phyloP scores from a whole-genome alignment of 495 filamentous ascomycete species.

The Viridothelium virens region DNA sequence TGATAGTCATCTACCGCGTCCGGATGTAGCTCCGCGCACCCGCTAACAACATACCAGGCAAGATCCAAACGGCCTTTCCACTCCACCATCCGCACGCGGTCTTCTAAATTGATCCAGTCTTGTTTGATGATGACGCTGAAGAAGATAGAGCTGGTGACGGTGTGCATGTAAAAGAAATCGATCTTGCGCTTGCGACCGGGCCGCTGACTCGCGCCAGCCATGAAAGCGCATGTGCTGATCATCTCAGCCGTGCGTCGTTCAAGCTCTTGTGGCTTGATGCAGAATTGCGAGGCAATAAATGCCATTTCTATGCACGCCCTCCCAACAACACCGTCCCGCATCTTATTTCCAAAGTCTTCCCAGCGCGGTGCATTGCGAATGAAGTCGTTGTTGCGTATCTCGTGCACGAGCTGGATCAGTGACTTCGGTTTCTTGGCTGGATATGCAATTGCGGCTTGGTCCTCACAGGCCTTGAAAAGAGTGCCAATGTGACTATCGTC shows the following conservation, averaged over 20 bases:
- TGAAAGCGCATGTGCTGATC: slow-evolving; percentile 20
- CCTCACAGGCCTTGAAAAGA: slow-evolving; percentile 21
- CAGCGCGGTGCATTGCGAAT: slow-evolving; percentile 20
- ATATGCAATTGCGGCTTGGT: slow-evolving; percentile 2
- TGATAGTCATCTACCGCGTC: slow-evolving; percentile 23
- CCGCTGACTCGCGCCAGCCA: background rate
- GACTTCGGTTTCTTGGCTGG: slow-evolving; percentile 2
- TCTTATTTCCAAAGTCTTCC: slow-evolving; percentile 19
- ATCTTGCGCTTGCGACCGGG: slow-evolving; percentile 32
- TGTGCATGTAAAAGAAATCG: slow-evolving; percentile 41
- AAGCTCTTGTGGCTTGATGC: slow-evolving; percentile 22
- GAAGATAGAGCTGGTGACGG: slow-evolving; percentile 33
- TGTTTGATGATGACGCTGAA: slow-evolving; percentile 28
- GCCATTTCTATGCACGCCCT: slow-evolving; percentile 28
- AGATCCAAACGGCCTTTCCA: slow-evolving; percentile 36
- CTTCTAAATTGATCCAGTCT: slow-evolving; percentile 20
- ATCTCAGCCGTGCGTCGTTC: slow-evolving; percentile 31
- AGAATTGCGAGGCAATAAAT: slow-evolving; percentile 23
- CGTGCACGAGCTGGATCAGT: slow-evolving; percentile 20
- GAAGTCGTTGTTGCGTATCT: slow-evolving; percentile 23
- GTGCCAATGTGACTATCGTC: slow-evolving; percentile 22
- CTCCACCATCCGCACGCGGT: slow-evolving; percentile 33
- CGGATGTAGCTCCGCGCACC: slow-evolving; percentile 18
- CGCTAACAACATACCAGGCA: slow-evolving; percentile 31
- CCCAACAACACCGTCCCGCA: slow-evolving; percentile 29